phyloP scores from a whole-genome alignment of 306 rosid species.

The Mucuna pruriens region DNA sequence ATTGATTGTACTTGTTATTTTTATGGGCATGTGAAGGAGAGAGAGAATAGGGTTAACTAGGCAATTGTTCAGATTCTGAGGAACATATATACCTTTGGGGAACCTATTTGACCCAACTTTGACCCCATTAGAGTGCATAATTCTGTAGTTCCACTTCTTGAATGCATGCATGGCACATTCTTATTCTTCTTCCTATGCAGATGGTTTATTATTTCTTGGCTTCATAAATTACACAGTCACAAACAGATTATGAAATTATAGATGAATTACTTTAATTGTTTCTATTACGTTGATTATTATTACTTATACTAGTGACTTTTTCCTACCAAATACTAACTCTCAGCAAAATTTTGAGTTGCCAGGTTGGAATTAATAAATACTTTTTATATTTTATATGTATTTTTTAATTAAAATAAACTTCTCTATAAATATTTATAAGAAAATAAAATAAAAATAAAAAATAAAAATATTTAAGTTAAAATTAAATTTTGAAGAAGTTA shows the following conservation, averaged over 20 bases:
- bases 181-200: background rate
- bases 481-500: no score
- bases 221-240: background rate
- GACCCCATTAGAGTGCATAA: background rate
- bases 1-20: background rate
- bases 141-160: background rate
- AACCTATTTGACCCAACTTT: conserved; percentile 11
- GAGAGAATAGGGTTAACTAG: background rate
- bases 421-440: no score
- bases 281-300: no score
- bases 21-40: conserved; percentile 7
- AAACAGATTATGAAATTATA: background rate
- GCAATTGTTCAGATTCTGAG: conserved; percentile 6
- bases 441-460: no score
- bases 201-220: background rate
- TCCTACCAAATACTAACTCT: no score
- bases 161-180: background rate
- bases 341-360: no score
- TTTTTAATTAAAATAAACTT: no score
- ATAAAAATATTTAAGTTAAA: no score
- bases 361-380: no score
- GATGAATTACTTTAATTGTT: no score
- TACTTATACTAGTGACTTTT: no score
- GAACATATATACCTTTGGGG: conserved; percentile 6
- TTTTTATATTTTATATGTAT: no score